phyloP scores from a whole-genome alignment of 768 basidiomycete species.

The Mycena rosella region DNA sequence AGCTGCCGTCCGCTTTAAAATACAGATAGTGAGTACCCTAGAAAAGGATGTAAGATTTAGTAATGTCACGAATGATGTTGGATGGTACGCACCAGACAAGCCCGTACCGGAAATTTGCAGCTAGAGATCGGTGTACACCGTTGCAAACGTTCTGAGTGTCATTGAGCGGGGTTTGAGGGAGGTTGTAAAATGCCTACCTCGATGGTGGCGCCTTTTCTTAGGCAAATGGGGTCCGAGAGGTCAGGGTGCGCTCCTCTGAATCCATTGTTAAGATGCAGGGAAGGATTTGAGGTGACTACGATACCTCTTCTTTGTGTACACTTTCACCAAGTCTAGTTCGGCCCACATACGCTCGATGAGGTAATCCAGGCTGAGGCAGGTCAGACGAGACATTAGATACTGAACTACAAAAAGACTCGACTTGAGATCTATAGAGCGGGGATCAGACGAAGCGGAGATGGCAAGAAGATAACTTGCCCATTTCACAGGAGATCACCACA shows the following conservation, averaged over 20 bases:
- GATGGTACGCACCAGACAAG: constrained; percentile 82
- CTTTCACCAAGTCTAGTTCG: constrained; percentile 84
- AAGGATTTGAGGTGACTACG: background rate
- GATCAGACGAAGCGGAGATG: background rate
- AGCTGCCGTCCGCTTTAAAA: constrained; percentile 2
- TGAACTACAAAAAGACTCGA: constrained; percentile 50
- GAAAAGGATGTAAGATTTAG: background rate
- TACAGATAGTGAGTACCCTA: constrained; percentile 18
- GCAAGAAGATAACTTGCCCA: constrained; percentile 50
- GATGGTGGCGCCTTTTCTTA: constrained; percentile 92
- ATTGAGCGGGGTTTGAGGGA: constrained; percentile 3
- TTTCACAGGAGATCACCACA: constrained; percentile 96
- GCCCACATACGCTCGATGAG: constrained; percentile 85
- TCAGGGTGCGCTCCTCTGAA: constrained; percentile 87
- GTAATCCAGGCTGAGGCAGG: constrained; percentile 68
- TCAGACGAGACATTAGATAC: constrained; percentile 13
- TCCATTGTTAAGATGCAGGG: background rate
- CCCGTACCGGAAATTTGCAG: constrained; percentile 92
- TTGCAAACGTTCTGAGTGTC: constrained; percentile 82
- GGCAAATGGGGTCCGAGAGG: constrained; percentile 88
- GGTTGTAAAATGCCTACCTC: constrained; percentile 64
- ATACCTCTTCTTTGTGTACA: constrained; percentile 94
- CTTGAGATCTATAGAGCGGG: constrained; percentile 71
- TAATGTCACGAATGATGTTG: background rate
- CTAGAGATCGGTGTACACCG: constrained; percentile 91